phyloP scores from a whole-genome alignment of 129 eudicot genomes.

The Gnaphalium uliginosum region DNA sequence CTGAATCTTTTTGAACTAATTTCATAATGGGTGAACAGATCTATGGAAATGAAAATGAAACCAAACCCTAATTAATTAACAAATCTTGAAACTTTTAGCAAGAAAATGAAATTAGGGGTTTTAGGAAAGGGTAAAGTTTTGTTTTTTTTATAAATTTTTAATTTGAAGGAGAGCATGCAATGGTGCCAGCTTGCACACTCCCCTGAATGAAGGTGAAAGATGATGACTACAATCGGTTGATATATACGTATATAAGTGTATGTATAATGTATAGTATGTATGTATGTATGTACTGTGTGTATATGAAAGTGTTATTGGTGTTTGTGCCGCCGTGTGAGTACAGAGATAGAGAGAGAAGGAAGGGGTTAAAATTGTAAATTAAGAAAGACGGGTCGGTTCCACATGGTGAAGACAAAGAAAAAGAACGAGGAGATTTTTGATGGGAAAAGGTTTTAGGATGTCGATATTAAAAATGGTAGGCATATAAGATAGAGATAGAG shows the following conservation, averaged over 20 bases:
- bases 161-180: slow-evolving; percentile 50
- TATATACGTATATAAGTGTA: slow-evolving; percentile 10
- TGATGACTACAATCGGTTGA: slow-evolving; percentile 19
- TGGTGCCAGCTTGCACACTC: slow-evolving; percentile 67
- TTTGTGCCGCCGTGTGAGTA: slow-evolving; percentile 28
- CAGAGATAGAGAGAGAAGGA: background rate
- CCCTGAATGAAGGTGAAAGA: slow-evolving; percentile 34
- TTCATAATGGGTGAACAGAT: slow-evolving; percentile 44
- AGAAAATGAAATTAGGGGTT: slow-evolving; percentile 30
- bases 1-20: slow-evolving; percentile 48
- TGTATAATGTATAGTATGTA: slow-evolving; percentile 3
- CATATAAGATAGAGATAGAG: background rate
- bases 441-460: background rate
- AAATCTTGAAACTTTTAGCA: slow-evolving; percentile 22
- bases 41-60: slow-evolving; percentile 17
- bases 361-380: slow-evolving; percentile 13
- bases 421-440: background rate
- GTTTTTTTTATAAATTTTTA: background rate
- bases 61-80: slow-evolving; percentile 5
- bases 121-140: slow-evolving; percentile 13
- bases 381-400: slow-evolving; percentile 4
- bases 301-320: slow-evolving; percentile 3
- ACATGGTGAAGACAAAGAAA: slow-evolving; percentile 23
- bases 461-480: background rate
- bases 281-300: background rate